A percentile compares a stretch with the other conserved stretches of the same genome.
These are phyloP conservation scores for Stagonosporopsis vannaccii DNA, from an alignment of 2,329 filamentous ascomycete species.

Conservation along the genomic window DNA sequence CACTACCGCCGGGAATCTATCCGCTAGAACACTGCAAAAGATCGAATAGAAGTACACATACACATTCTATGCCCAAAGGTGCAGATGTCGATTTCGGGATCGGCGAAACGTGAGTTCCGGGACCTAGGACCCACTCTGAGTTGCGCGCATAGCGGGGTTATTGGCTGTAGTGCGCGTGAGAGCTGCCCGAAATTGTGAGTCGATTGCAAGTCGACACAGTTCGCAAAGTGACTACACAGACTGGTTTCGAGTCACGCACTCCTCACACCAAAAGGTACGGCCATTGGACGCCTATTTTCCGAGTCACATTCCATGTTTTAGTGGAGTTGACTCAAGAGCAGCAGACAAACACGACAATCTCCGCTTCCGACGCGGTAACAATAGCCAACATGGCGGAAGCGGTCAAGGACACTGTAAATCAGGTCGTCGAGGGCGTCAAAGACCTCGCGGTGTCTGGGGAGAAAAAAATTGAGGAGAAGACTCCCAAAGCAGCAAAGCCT, in stretches of 20 bases:
- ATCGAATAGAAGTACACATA: background rate
- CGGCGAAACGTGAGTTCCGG: slow-evolving; percentile 36
- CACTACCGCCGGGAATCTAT: too few relatives aligned
- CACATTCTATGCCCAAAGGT: slow-evolving; percentile 16
- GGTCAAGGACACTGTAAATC: slow-evolving; percentile 57
- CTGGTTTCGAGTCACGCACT: slow-evolving; percentile 13
- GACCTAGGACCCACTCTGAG: slow-evolving; percentile 5
- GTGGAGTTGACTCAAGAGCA: slow-evolving; percentile 38
- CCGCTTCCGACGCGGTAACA: slow-evolving; percentile 29
- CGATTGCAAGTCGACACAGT: slow-evolving; percentile 17
- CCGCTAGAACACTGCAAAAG: background rate
- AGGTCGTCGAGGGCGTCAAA: slow-evolving; percentile 66
- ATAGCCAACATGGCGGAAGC: slow-evolving; percentile 56
- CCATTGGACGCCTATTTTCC: slow-evolving; percentile 11
- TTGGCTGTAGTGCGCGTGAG: slow-evolving; percentile 34
- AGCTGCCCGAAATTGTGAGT: slow-evolving; percentile 35
- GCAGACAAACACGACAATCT: slow-evolving; percentile 23
- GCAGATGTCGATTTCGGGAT: slow-evolving; percentile 40
- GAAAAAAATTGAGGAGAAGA: slow-evolving; percentile 39
- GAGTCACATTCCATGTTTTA: slow-evolving; percentile 12
- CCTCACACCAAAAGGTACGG: slow-evolving; percentile 9
- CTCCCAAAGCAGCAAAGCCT: slow-evolving; percentile 39
- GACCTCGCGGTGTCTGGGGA: slow-evolving; percentile 60
- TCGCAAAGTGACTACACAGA: slow-evolving; percentile 10
- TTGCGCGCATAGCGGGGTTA: slow-evolving; percentile 5